phyloP scores from a whole-genome alignment of 1,284 basidiomycete species.

The Cryptococcus sp. region DNA sequence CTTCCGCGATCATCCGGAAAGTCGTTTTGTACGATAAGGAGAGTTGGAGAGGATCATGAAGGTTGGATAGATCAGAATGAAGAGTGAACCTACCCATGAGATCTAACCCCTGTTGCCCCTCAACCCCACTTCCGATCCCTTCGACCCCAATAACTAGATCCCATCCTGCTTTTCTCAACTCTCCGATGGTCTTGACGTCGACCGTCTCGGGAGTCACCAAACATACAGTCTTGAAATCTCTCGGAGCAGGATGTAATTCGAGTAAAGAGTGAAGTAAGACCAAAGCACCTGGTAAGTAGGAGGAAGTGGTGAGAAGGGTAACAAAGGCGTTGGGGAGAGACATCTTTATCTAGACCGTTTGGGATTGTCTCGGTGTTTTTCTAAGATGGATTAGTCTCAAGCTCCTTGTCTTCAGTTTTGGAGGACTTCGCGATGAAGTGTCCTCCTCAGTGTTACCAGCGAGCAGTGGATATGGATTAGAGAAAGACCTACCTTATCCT shows the following conservation, averaged over 20 bases:
- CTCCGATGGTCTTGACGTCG: conserved; percentile 76
- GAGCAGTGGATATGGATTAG: too few species aligned
- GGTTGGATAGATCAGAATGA: neutral
- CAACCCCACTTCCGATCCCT: conserved; percentile 60
- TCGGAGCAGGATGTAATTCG: conserved; percentile 65
- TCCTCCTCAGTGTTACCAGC: too few species aligned
- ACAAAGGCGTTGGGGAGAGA: conserved; percentile 61
- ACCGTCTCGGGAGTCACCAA: conserved; percentile 90
- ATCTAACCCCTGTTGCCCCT: conserved; percentile 58
- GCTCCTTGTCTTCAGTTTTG: too few species aligned
- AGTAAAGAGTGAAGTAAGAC: conserved; percentile 75
- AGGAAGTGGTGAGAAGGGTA: conserved; percentile 82
- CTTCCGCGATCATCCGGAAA: neutral
- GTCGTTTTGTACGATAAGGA: neutral
- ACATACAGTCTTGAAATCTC: conserved; percentile 79
- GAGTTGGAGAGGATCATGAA: neutral
- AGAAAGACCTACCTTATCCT: too few species aligned
- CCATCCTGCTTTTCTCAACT: conserved; percentile 68
- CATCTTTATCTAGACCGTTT: conserved; percentile 1
- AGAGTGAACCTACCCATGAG: conserved; percentile 71
- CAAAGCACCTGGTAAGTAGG: conserved; percentile 88
- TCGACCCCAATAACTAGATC: conserved; percentile 88
- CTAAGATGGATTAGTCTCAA: too few species aligned
- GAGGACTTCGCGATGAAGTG: too few species aligned
- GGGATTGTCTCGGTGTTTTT: neutral